Evolutionary conservation across 805 yeast species (phyloP).

Genomic region (Metschnikowia lunata): DNA sequence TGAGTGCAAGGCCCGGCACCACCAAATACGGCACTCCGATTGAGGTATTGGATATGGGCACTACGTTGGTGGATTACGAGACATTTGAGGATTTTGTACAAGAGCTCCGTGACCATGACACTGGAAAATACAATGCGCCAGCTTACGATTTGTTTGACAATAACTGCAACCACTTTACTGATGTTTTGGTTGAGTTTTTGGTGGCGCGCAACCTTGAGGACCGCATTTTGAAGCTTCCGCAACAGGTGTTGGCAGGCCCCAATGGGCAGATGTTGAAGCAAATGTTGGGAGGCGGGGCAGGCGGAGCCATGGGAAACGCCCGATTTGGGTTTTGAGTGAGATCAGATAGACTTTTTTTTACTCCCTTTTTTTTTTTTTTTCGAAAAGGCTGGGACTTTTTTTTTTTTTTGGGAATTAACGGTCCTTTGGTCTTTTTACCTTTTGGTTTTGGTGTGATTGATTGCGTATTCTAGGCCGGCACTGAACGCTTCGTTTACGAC

Average conservation of each 20-base stretch:
- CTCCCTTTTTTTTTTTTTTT: too few relatives aligned
- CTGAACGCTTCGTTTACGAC: too few relatives aligned
- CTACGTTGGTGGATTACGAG: slow-evolving; percentile 48
- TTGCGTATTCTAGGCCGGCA: not conserved
- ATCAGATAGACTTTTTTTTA: too few relatives aligned
- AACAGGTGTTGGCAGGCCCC: slow-evolving; percentile 40
- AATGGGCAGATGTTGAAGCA: slow-evolving; percentile 33
- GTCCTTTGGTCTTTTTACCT: not conserved
- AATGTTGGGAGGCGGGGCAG: slow-evolving; percentile 25
- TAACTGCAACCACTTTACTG: slow-evolving; percentile 66
- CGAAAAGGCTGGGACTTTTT: too few relatives aligned
- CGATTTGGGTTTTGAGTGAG: slow-evolving; percentile 9
- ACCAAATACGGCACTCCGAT: slow-evolving; percentile 59
- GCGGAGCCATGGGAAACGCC: slow-evolving; percentile 14
- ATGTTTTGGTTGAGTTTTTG: slow-evolving; percentile 52
- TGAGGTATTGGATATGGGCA: slow-evolving; percentile 50
- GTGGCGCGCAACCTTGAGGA: slow-evolving; percentile 54
- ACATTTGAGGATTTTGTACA: slow-evolving; percentile 49
- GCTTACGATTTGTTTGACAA: slow-evolving; percentile 56
- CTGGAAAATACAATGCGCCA: slow-evolving; percentile 41
- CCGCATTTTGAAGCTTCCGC: slow-evolving; percentile 49
- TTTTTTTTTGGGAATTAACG: too few relatives aligned
- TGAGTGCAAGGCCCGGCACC: slow-evolving; percentile 39
- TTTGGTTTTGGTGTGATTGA: not conserved
- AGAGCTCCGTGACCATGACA: slow-evolving; percentile 40